phyloP scores from a whole-genome alignment of 169 alveolate species.

The Blepharisma undulans region DNA sequence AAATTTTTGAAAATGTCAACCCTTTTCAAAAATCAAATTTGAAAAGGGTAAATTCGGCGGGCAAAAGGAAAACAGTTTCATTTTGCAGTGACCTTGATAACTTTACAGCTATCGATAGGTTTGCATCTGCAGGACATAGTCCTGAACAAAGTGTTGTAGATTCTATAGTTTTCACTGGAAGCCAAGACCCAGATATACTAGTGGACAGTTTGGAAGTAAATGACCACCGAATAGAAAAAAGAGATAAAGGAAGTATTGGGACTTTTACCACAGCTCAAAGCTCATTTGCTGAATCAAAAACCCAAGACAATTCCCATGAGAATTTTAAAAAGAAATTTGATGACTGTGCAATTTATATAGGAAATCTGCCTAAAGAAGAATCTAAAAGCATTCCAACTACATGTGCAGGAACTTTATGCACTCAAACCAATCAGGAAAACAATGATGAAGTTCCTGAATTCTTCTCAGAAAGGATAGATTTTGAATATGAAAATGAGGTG shows the following conservation, averaged over 20 bases:
- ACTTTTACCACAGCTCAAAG: background rate
- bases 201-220: background rate
- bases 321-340: background rate
- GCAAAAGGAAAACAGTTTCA: conserved; percentile 9
- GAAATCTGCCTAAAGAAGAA: background rate
- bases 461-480: background rate
- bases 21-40: background rate
- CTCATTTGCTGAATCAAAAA: background rate
- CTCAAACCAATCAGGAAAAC: background rate
- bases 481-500: background rate
- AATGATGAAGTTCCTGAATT: background rate
- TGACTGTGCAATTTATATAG: background rate
- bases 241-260: background rate
- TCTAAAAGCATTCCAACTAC: background rate
- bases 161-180: background rate
- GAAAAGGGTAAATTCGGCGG: background rate
- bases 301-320: background rate
- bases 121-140: background rate
- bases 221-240: background rate
- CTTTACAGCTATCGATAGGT: background rate
- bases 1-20: no score
- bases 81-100: background rate
- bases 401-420: background rate
- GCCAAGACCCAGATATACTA: background rate
- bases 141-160: background rate